Base-by-base conservation (phyloP, 257 asterid genomes). In the Jacaranda copaia region DNA sequence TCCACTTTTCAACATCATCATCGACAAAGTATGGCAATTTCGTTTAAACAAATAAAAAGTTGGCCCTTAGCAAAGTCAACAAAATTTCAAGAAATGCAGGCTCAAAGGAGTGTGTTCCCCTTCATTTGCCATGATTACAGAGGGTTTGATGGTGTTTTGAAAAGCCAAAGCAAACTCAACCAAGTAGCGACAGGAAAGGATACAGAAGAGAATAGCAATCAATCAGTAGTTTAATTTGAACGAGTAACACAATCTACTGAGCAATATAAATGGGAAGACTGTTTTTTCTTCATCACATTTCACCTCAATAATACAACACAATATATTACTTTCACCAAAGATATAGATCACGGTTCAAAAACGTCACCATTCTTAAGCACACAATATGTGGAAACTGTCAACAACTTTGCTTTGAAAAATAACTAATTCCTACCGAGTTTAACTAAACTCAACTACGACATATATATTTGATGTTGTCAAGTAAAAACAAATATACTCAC, bases 351-450 rank as follows among this genome's bases (percentile, higher is more conserved):
- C 40, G 6, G 19, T 70, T 70, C 45, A 69, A 36, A 48, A 67
- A n/a, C 42, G 19, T 57, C 75, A 56, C 6, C 80, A 77, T 77
- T 25, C 60, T 66, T 67, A 32, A 68, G 66, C 80, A 25, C 45
- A 55, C 73, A 56, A 76, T 8, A 53, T 39, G 79, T 40, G 20
- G 52, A 57, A 67, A 18, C 57, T n/a, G 5, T 12, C 12, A 19
- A 11, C 52, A 45, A 57, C 59, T 63, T 43, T 18, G 38, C 70
- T 4, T 16, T 42, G 15, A 62, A 68, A 51, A 14, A 48, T 20
- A 39, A 40, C 65, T 16, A 61, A 48, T 8, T 60, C 58, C 57
- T 53, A 70, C 5, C 12, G 48, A 55, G 55, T 61, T 40, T 32
- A 62, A 72, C 14, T 35, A 46, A 35, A 48, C 0, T 62, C 72